Evolutionary conservation across 371 early-diverging fungal genomes (phyloP).

Genomic region (Mucor saturninus): DNA sequence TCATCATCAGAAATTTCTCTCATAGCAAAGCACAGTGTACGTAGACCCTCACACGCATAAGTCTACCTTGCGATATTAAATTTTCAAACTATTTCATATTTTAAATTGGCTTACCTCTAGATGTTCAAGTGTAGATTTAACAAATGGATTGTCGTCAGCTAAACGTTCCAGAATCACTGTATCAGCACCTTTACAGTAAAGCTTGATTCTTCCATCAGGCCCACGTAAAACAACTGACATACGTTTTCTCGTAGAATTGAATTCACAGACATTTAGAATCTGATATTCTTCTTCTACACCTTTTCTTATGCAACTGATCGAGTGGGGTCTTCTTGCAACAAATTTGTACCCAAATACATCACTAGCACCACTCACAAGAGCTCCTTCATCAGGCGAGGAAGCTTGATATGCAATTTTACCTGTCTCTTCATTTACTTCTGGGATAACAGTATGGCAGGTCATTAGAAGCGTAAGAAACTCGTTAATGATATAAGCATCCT

Average conservation of each 20-base stretch:
- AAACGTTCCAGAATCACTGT: constrained; percentile 96
- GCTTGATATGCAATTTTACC: constrained; percentile 82
- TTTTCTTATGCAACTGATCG: constrained; percentile 75
- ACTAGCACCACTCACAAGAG: constrained; percentile 83
- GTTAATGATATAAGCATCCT: constrained; percentile 56
- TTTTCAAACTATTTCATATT: constrained; percentile 24
- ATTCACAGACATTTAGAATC: constrained; percentile 94
- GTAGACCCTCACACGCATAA: constrained; percentile 88
- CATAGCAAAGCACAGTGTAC: constrained; percentile 93
- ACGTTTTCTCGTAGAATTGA: constrained; percentile 96
- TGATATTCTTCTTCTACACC: constrained; percentile 74
- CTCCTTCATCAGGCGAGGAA: constrained; percentile 90
- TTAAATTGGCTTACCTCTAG: constrained; percentile 49
- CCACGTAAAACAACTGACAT: constrained; percentile 91
- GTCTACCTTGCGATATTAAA: background rate
- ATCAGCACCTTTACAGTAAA: constrained; percentile 99
- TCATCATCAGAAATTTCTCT: constrained; percentile 87
- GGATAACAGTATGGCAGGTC: constrained; percentile 98
- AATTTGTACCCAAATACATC: constrained; percentile 67
- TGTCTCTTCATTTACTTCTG: constrained; percentile 64
- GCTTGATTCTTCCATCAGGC: constrained; percentile 87
- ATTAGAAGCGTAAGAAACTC: constrained; percentile 83
- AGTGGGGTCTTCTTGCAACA: constrained; percentile 84
- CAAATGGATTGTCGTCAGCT: constrained; percentile 71
- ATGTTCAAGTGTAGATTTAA: constrained; percentile 73